Base-by-base conservation (phyloP, 768 basidiomycete species). In the Tulasnella sp. region DNA sequence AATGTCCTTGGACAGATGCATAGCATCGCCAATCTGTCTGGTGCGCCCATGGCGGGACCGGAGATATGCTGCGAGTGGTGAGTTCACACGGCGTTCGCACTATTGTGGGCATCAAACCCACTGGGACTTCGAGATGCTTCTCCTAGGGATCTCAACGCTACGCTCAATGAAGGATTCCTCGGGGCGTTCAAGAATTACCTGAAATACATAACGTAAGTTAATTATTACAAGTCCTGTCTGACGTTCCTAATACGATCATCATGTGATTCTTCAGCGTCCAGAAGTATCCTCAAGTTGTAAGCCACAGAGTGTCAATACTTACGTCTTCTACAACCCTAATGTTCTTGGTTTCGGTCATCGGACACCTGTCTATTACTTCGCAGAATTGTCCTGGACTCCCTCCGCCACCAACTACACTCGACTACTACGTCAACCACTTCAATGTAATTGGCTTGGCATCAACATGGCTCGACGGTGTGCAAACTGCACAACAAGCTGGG, bases 261-360 rank as follows among this genome's bases (percentile, higher is more conserved):
- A 7, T 21, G 60, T 56, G 1, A 2, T 2, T 48, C 19, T 21
- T 51, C 17, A 64, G 62, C 21, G 24, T 62, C 19, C 63, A 64
- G 41, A 62, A 64, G 27, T 64, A 64, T 41, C 63, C 63, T 19
- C 63, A 61, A 21, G 45, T 61, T 27, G 58, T 59, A 19, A 48
- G 58, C 43, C 27, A n/a, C n/a, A 38, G 34, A 7, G 8, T 0
- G 51, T 17, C 32, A 27, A n/a, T 7, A 21, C 19, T n/a, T n/a
- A 24, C 27, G 27, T 50, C 24, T 1, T 27, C 10, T 17, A 43
- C 24, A 8, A n/a, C 42, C 21, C 8, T 38, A 19, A 50, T n/a
- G 26, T 5, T 15, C 30, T 19, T 2, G 34, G 30, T n/a, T n/a
- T n/a, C n/a, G n/a, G n/a, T n/a, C n/a, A n/a, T n/a, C n/a, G n/a